Base-by-base conservation (phyloP, 2,329 filamentous ascomycete species). In the Cordyceps cicadae region DNA sequence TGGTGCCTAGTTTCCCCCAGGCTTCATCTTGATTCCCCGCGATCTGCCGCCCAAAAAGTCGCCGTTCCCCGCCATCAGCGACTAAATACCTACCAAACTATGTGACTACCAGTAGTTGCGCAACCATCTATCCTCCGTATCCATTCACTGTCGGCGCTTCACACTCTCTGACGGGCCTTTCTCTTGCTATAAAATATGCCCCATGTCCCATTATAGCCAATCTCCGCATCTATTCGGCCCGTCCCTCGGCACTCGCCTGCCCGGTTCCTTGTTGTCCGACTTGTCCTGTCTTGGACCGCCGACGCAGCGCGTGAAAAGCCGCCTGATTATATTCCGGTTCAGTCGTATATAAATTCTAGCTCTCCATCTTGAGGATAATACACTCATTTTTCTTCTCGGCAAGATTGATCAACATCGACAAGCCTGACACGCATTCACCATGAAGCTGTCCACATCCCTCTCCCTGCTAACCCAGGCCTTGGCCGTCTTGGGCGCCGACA, bases 401-500 rank as follows among this genome's bases (percentile, higher is more conserved):
- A 37, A 37, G 11, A 29, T 7, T 4, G 4, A 24, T 24, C 24
- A 37, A 8, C 15, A 3, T 43, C 41, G n/a, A 17, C 3, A 14
- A 15, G 19, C 41, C 24, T 24, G 24, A 24, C 24, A 24, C 24
- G 24, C 24, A 24, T 24, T 24, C 24, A 41, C 8, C 32, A 64
- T 64, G 63, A 64, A 63, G 62, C 32, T 63, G 34, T 37, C 61
- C 19, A 39, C 59, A 21, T 53, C 57, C 19, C 37, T 61, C 17
- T 50, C 62, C 3, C 19, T 62, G 43, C 53, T 61, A 19, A 62
- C 62, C 37, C 54, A 60, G 48, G 54, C 54, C n/a, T n/a, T 64
- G 32, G 37, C 57, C 29, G 63, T 41, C 21, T 53, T 70, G 21
- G 67, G 72, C 15, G 74, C 74, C 1, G 71, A 74, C 62, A 68